Evolutionary conservation across 108 stramenopile species (phyloP), one percentile per base, ranked within the genome.

Genomic region (Cylindrotheca fusiformis): DNA sequence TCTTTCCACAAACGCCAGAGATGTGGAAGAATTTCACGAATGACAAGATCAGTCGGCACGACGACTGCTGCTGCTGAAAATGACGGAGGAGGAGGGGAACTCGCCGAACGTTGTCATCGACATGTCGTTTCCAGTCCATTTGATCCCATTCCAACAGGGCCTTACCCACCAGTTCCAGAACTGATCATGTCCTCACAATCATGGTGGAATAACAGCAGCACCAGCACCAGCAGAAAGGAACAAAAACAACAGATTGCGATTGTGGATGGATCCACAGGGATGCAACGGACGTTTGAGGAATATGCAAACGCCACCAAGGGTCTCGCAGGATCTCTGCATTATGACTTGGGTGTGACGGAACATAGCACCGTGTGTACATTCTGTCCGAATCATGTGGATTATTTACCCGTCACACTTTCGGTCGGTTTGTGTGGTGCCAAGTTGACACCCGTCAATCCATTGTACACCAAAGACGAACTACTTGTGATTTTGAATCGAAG

Each of bases 381-480:
- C 64, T 80, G 86, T 32, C 95, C 93, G 17, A 96, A 96, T 56
- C 93, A 93, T 55, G 83, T 92, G 0, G 90, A 94, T 67, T 96
- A 91, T 68, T 55, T 87, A 20, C 85, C 95, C 23, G 69, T 85
- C 2, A 70, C 79, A 28, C 70, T 93, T 6, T 88, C 87, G 24
- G 85, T 89, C 18, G 82, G 83, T 6, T 64, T 85, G 47, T 76
- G 76, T 24, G 93, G 93, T 8, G 85, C 87, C 30, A 89, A 87
- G 64, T 41, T 93, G 1, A 84, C 84, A 23, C 87, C 91, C n/a
- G 75, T 91, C 64, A 96, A 96, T 71, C 95, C 95, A 32, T 58
- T 93, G 24, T 94, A 84, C 55, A 84, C 78, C 6, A 68, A 33
- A 0, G 29, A 69, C 2, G 95, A 96, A 65, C 60, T 96, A 8